Base-by-base conservation (phyloP, 1,284 basidiomycete species). In the Lignosus rhinocerotis region DNA sequence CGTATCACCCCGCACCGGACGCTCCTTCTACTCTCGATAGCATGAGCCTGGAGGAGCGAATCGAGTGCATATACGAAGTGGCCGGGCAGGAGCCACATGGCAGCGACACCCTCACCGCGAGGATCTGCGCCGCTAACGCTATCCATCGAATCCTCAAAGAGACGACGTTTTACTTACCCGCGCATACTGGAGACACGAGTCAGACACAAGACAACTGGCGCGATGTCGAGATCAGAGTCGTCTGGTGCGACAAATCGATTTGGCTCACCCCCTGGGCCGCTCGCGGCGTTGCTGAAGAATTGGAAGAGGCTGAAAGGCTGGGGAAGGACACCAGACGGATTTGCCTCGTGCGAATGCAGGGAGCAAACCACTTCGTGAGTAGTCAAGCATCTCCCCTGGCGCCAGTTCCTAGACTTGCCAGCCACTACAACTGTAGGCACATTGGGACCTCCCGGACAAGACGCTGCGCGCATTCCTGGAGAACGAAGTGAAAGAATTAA, bases 361-460 rank as follows among this genome's bases (percentile, higher is more conserved):
- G 58, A 2, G 58, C 31, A 14, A 59, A 59, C 39, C 58, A 59
- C 34, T 59, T 59, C n/a, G 58, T 59, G 48, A 55, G 58, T 48
- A 30, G 11, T 14, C 3, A 12, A 14, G 5, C 1, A n/a, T 14
- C 5, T 39, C 12, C 14, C 36, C 6, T 12, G 3, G 36, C 11
- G 36, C 11, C 11, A 2, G 36, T 6, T 39, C 11, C 36, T 39
- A 14, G n/a, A 25, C 25, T 16, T 38, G 36, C 10, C 36, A 38
- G 11, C 16, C 36, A 38, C 36, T 6, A 6, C 41, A 16, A 43
- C 10, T 17, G 10, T 19, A 43, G 41, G 41, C 41, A 16, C 41
- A 43, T 11, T 43, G 41, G 41, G 41, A 43, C 41, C 19, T 43
- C 41, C 41, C 41, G 17, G 41, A 43, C 4, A 43, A 43, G 10